Base-by-base conservation (phyloP, 192 early-diverging fungal species). In the Phycomyces blakesleeanus region DNA sequence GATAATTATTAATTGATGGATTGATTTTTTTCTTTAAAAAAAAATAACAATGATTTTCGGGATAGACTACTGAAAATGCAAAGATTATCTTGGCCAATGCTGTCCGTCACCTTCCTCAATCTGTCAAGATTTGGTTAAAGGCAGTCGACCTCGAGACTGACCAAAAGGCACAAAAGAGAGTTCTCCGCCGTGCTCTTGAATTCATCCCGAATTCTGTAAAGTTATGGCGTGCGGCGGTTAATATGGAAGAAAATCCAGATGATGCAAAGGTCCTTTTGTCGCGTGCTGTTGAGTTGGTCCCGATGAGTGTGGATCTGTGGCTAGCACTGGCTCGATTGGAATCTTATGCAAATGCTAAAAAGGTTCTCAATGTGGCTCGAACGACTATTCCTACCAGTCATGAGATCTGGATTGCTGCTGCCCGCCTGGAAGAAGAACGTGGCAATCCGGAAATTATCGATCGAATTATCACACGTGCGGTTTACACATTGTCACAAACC, bases 371-470 rank as follows among this genome's bases (percentile, higher is more conserved):
- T 71, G 86, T 90, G 29, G 97, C 96, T 0, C 89, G 93, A 11
- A 71, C 77, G 25, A 81, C 83, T 5, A 87, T 94, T 38, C 94
- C 94, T 16, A 93, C 93, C 0, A 88, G 85, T 55, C 92, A 95
- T 76, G 97, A 98, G 53, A 83, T 99, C 49, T 99, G 95, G 94
- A 88, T 99, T 24, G 86, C 92, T 2, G 97, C 92, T 22, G 95
- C 95, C 16, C 83, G 89, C 60, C 82, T 99, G 10, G 91, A 95
- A 68, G 95, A 97, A 73, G 83, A 92, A 51, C 81, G 94, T 47
- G 86, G 80, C 6, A 86, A 90, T 55, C 64, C 66, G 6, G 78
- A 81, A 22, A 83, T 76, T 66, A 85, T 93, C 5, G 80, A 85
- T 11, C 86, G 61, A 18, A 82, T 97, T 37, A 85, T 96, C 34